Conservation (phyloP, 1,284 basidiomycete genomes). For the Trichosporon faecale region DNA sequence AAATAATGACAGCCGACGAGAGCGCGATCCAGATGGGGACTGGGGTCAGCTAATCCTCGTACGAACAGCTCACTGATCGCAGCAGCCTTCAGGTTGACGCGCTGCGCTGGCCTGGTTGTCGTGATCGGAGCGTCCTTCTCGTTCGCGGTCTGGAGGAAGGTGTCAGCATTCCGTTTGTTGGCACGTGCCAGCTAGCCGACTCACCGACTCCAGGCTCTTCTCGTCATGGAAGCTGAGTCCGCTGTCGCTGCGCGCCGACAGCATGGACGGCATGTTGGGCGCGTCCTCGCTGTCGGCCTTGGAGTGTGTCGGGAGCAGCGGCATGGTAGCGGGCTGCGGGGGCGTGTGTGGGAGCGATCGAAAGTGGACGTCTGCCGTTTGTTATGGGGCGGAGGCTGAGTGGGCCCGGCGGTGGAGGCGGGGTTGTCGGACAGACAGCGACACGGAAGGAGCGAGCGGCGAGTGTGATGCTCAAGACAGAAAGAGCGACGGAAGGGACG, state of each 20-base stretch:
- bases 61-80: constrained; percentile 19
- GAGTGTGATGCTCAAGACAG: background rate
- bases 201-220: background rate
- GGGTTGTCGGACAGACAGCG: background rate
- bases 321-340: background rate
- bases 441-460: background rate
- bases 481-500: background rate
- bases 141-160: background rate
- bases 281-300: background rate
- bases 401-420: background rate
- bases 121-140: background rate
- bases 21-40: constrained; percentile 67
- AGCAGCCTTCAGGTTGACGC: constrained; percentile 18
- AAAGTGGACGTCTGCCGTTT: background rate
- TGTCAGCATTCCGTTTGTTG: background rate
- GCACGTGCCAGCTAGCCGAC: background rate
- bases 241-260: background rate
- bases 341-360: background rate
- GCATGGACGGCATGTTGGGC: background rate
- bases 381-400: background rate
- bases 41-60: constrained; percentile 16
- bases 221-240: constrained; percentile 4
- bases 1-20: constrained; percentile 85
- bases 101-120: background rate
- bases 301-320: constrained; percentile 6